Conservation (phyloP, 371 early-diverging fungal species). For the Circinella minor region DNA sequence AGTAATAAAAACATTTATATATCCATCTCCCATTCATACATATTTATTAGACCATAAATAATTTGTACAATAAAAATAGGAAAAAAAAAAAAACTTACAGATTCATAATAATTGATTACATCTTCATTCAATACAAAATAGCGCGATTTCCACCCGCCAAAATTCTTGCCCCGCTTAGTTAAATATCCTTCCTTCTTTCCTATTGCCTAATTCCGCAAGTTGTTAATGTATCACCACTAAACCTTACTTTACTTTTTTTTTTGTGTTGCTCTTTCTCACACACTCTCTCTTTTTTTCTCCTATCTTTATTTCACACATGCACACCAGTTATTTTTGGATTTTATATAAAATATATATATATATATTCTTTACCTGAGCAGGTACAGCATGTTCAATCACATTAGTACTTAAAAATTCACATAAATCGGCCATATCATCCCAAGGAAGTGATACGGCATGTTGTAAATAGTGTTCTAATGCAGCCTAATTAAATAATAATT, state of each 20-base stretch:
- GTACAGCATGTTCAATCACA: constrained; percentile 50
- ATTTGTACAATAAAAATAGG: background rate
- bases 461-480: constrained; percentile 83
- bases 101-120: constrained; percentile 75
- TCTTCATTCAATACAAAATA: constrained; percentile 71
- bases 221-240: constrained; percentile 18
- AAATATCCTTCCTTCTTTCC: constrained; percentile 74
- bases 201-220: background rate
- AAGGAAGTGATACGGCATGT: constrained; percentile 60
- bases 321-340: too few relatives aligned
- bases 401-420: constrained; percentile 79
- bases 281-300: background rate
- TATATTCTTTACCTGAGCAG: background rate
- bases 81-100: constrained; percentile 37
- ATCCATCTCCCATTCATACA: too few relatives aligned
- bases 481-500: constrained; percentile 25
- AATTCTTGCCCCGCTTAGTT: constrained; percentile 86
- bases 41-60: too few relatives aligned
- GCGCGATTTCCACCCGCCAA: constrained; percentile 87
- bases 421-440: constrained; percentile 70
- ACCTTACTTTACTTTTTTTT: background rate
- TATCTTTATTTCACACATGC: too few relatives aligned
- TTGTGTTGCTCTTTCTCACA: background rate
- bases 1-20: too few relatives aligned
- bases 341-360: too few relatives aligned